Percentiles rank a stretch among this genome's conserved stretches.
These are phyloP conservation scores for Trametes sanguinea DNA, from an alignment of 768 basidiomycete species.

Conservation along the genomic window DNA sequence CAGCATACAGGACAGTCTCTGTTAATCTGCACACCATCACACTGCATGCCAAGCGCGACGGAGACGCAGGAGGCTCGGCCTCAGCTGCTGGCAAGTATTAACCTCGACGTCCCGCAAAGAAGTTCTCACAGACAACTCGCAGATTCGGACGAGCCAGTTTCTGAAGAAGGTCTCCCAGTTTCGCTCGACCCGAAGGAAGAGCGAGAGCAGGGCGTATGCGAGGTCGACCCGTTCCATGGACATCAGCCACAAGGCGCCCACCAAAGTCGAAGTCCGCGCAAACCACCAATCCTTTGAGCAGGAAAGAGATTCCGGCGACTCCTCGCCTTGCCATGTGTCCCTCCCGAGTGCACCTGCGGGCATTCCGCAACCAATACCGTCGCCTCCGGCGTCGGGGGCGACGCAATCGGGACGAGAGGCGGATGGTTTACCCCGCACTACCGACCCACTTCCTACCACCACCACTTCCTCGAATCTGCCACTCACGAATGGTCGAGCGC, in stretches of 20 bases:
- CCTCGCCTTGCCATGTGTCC: conserved; percentile 5
- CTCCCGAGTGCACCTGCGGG: conserved; percentile 1
- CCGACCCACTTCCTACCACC: neutral
- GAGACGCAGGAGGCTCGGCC: conserved; percentile 18
- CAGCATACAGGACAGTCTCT: neutral
- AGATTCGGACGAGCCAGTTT: conserved; percentile 32
- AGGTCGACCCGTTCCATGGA: conserved; percentile 30
- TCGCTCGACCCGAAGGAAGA: conserved; percentile 16
- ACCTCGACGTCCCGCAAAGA: neutral
- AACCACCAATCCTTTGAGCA: conserved; percentile 20
- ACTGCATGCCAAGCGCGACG: conserved; percentile 8
- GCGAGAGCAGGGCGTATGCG: conserved; percentile 21
- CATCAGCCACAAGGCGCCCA: conserved; percentile 22
- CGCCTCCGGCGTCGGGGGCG: neutral
- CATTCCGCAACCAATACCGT: neutral
- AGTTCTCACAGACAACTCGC: conserved; percentile 13
- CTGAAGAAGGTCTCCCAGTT: conserved; percentile 31
- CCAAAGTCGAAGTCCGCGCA: conserved; percentile 16
- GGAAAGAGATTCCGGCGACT: conserved; percentile 16
- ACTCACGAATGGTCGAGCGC: neutral
- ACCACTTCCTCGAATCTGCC: neutral
- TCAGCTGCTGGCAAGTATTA: conserved; percentile 22
- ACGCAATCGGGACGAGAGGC: neutral
- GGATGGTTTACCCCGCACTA: conserved; percentile 3
- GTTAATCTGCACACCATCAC: neutral